Percentiles rank a stretch among this genome's conserved stretches.
Conservation (phyloP, 352 stramenopile species). For the Phytophthora palmivora region DNA sequence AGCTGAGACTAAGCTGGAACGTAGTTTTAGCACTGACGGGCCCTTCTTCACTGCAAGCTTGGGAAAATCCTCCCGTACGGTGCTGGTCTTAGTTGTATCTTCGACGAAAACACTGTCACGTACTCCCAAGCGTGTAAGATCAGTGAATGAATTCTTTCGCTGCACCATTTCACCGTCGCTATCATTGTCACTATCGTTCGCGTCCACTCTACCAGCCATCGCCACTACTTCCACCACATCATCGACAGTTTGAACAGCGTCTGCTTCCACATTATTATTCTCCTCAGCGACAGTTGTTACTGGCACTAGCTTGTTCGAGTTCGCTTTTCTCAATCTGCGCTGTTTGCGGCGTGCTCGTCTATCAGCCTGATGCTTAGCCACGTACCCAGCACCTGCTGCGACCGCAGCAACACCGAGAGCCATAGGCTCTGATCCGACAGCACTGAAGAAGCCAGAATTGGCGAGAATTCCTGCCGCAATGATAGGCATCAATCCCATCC, state of each 20-base stretch:
- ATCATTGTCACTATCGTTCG: conserved; percentile 18
- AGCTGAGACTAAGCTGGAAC: conserved; percentile 5
- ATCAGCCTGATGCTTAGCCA: conserved; percentile 42
- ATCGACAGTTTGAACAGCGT: conserved; percentile 5
- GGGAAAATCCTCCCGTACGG: conserved; percentile 23
- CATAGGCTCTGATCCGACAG: conserved; percentile 55
- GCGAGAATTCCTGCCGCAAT: conserved; percentile 59
- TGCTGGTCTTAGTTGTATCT: not conserved
- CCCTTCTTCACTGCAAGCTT: conserved; percentile 59
- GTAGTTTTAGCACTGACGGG: conserved; percentile 40
- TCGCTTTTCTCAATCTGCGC: conserved; percentile 28
- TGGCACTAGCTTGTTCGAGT: conserved; percentile 38
- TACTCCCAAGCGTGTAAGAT: conserved; percentile 32
- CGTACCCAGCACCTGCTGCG: conserved; percentile 52
- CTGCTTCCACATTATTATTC: not conserved
- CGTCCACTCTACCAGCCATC: conserved; percentile 11
- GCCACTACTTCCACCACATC: conserved; percentile 23
- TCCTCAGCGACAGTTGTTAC: conserved; percentile 23
- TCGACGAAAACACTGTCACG: conserved; percentile 28
- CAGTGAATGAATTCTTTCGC: conserved; percentile 42
- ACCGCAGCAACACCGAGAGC: conserved; percentile 49
- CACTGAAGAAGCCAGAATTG: conserved; percentile 62
- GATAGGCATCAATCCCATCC: conserved; percentile 75
- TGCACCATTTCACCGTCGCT: conserved; percentile 11
- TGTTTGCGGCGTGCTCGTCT: conserved; percentile 17